Percentiles rank a stretch among this genome's conserved stretches.
phyloP scores from a whole-genome alignment of 2,329 filamentous ascomycete genomes.

The Cladosporium sp. region DNA sequence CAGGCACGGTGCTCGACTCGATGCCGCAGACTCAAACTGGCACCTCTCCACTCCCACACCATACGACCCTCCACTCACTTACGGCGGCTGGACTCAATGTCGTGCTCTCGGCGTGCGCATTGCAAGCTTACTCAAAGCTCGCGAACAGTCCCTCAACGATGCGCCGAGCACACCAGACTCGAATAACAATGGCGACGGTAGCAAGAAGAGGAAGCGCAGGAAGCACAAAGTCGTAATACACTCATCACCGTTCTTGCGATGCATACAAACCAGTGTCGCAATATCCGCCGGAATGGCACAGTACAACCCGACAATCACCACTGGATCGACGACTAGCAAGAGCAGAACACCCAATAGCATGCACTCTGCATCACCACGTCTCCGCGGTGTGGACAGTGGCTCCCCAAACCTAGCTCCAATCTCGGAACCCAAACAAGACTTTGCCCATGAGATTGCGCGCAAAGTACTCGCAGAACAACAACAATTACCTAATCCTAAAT shows the following conservation, averaged over 20 bases:
- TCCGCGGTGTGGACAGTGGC: constrained; percentile 29
- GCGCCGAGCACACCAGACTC: neutral
- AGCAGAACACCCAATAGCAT: constrained; percentile 31
- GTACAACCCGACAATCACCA: constrained; percentile 48
- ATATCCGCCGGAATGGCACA: constrained; percentile 83
- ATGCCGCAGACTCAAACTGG: constrained; percentile 94
- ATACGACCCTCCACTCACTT: constrained; percentile 93
- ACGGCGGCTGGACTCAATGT: constrained; percentile 88
- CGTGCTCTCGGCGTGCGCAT: constrained; percentile 81
- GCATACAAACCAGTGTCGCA: constrained; percentile 86
- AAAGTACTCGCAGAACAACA: constrained; percentile 38
- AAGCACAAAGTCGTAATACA: constrained; percentile 82
- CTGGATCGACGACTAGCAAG: constrained; percentile 28
- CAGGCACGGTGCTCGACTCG: constrained; percentile 88
- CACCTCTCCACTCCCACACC: constrained; percentile 88
- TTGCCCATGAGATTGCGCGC: constrained; percentile 38
- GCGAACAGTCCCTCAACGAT: constrained; percentile 39
- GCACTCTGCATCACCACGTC: constrained; percentile 37
- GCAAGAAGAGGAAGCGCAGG: constrained; percentile 50
- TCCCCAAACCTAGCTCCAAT: constrained; percentile 35
- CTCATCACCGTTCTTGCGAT: constrained; percentile 89
- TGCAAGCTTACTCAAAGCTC: constrained; percentile 63
- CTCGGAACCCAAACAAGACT: constrained; percentile 40
- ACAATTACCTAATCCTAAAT: constrained; percentile 44
- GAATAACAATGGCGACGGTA: neutral